Evolutionary conservation across 23 red algal genomes (phyloP).

Genomic region (Gracilaria gracilis): DNA sequence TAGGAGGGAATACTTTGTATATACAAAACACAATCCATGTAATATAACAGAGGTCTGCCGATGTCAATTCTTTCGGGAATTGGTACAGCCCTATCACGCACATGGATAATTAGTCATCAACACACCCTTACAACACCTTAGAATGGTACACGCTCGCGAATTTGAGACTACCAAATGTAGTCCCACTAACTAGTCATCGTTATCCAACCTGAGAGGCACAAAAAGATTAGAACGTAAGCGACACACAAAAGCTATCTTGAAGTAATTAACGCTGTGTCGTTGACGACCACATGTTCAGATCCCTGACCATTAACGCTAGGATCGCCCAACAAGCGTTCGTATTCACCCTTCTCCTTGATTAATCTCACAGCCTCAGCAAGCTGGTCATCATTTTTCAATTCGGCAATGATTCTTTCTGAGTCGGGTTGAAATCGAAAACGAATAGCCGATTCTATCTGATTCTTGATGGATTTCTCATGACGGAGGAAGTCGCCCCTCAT

Average conservation of each 20-base stretch:
- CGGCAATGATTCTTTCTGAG: slow-evolving; percentile 72
- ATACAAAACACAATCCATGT: no score
- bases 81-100: no score
- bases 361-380: slow-evolving; percentile 65
- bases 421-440: slow-evolving; percentile 90
- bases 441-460: slow-evolving; percentile 87
- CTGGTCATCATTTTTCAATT: slow-evolving; percentile 78
- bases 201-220: neutral
- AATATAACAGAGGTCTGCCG: no score
- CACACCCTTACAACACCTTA: no score
- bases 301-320: neutral
- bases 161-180: no score
- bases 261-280: neutral
- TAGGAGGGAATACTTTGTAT: no score
- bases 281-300: neutral
- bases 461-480: slow-evolving; percentile 67
- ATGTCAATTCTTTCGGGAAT: no score
- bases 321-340: slow-evolving; percentile 10
- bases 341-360: slow-evolving; percentile 30
- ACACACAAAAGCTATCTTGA: neutral
- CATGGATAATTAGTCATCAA: no score
- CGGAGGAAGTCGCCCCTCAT: slow-evolving; percentile 86
- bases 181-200: no score
- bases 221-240: no score
- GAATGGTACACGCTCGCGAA: no score